Evolutionary conservation across 2,329 filamentous ascomycete genomes (phyloP).

Genomic region (Metarhizium humberi): DNA sequence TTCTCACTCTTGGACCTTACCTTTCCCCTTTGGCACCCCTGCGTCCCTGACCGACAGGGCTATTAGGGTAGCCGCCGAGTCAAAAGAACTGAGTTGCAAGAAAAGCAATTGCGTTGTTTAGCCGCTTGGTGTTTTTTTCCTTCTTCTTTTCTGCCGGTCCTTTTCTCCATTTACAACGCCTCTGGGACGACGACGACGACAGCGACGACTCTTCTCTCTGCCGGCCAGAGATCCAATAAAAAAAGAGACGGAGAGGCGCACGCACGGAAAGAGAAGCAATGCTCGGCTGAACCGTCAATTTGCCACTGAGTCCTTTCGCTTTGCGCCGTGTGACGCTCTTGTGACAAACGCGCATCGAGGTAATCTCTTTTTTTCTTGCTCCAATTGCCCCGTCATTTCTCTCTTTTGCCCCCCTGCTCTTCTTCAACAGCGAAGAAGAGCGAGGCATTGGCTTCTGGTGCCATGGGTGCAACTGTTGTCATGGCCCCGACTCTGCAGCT

Average conservation of each 20-base stretch:
- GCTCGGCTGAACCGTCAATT: background rate
- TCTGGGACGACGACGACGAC: background rate
- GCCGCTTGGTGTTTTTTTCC: background rate
- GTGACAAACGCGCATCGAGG: background rate
- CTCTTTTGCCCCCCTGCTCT: background rate
- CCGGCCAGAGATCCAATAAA: slow-evolving; percentile 4
- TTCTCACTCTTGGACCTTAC: background rate
- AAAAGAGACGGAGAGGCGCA: background rate
- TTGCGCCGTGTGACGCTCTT: background rate
- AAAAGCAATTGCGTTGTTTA: background rate
- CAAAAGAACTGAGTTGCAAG: background rate
- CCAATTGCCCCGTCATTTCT: background rate
- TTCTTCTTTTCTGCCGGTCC: background rate
- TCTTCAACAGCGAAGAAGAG: background rate
- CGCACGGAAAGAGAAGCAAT: background rate
- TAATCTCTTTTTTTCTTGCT: background rate
- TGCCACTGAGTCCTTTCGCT: background rate
- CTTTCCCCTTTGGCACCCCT: background rate
- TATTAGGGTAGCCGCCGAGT: background rate
- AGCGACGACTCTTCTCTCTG: slow-evolving; percentile 3
- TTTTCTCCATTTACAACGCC: background rate
- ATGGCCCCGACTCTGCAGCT: slow-evolving; percentile 4
- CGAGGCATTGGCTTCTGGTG: background rate
- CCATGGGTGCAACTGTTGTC: slow-evolving; percentile 5
- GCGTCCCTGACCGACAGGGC: background rate